Percentiles rank a stretch among this genome's conserved stretches.
Evolutionary conservation across 768 basidiomycete genomes (phyloP).

Genomic region (Terana coerulea): DNA sequence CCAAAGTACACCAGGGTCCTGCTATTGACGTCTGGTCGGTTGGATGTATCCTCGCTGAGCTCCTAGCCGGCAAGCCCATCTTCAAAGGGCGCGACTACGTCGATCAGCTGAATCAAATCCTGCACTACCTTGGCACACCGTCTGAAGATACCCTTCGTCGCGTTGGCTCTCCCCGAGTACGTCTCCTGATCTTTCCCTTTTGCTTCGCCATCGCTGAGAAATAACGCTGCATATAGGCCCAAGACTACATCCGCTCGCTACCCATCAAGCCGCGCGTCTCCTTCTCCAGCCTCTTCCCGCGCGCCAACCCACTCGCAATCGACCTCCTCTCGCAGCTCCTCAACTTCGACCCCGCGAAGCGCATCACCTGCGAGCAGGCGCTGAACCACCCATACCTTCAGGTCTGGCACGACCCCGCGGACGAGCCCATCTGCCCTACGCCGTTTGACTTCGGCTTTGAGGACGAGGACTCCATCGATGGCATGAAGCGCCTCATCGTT

Average conservation of each 20-base stretch:
- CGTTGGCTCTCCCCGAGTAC: slow-evolving; percentile 89
- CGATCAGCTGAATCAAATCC: slow-evolving; percentile 96
- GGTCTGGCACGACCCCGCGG: slow-evolving; percentile 97
- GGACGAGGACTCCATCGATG: slow-evolving; percentile 93
- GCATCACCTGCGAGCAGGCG: slow-evolving; percentile 95
- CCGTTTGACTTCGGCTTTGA: slow-evolving; percentile 97
- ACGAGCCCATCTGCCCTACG: slow-evolving; percentile 85
- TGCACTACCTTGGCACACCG: slow-evolving; percentile 97
- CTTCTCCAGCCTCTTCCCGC: slow-evolving; percentile 88
- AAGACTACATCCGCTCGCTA: slow-evolving; percentile 96
- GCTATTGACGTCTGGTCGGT: slow-evolving; percentile 96
- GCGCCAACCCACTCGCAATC: slow-evolving; percentile 90
- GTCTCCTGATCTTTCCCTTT: slow-evolving; percentile 21
- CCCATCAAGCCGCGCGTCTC: slow-evolving; percentile 96
- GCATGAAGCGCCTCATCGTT: slow-evolving; percentile 95
- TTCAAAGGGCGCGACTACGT: slow-evolving; percentile 99
- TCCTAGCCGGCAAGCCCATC: slow-evolving; percentile 90
- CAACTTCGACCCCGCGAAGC: slow-evolving; percentile 93
- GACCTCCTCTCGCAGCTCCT: slow-evolving; percentile 90
- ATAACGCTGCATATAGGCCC: slow-evolving; percentile 51
- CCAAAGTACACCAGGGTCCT: slow-evolving; percentile 53
- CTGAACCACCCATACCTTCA: slow-evolving; percentile 91
- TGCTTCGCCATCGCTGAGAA: background rate
- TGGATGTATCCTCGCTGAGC: slow-evolving; percentile 92
- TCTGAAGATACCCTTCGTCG: slow-evolving; percentile 94